A percentile compares a stretch with the other conserved stretches of the same genome.
Evolutionary conservation across 257 asterid genomes (phyloP).

Genomic region (Solanum pinnatisectum): DNA sequence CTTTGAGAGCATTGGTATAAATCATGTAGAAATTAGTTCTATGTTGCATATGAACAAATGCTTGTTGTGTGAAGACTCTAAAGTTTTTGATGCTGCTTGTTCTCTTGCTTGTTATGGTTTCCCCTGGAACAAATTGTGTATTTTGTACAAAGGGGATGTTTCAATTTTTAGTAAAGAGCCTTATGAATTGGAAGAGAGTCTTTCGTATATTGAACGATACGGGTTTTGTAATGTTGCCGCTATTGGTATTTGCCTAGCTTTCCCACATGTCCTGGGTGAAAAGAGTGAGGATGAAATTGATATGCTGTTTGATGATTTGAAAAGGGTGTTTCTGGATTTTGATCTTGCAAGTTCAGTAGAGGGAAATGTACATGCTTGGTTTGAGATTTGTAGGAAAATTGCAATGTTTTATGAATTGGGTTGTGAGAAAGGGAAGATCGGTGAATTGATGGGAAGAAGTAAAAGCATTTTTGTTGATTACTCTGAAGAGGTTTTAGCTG

Average conservation of each 20-base stretch:
- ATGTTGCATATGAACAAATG: slow-evolving; percentile 15
- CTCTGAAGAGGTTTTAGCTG: slow-evolving; percentile 31
- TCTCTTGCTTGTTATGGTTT: slow-evolving; percentile 46
- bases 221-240: slow-evolving; percentile 29
- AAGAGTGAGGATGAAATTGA: slow-evolving; percentile 11
- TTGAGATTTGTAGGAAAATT: slow-evolving; percentile 40
- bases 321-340: slow-evolving; percentile 27
- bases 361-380: slow-evolving; percentile 34
- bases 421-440: slow-evolving; percentile 42
- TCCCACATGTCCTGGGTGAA: slow-evolving; percentile 29
- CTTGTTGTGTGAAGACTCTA: slow-evolving; percentile 39
- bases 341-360: slow-evolving; percentile 32
- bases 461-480: slow-evolving; percentile 31
- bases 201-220: slow-evolving; percentile 21
- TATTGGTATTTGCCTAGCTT: slow-evolving; percentile 50
- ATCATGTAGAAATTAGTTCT: slow-evolving; percentile 1
- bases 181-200: slow-evolving; percentile 7
- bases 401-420: slow-evolving; percentile 44
- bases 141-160: slow-evolving; percentile 24
- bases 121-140: slow-evolving; percentile 51
- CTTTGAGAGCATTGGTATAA: slow-evolving; percentile 53
- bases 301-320: slow-evolving; percentile 42
- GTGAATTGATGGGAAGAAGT: slow-evolving; percentile 44
- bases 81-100: slow-evolving; percentile 34
- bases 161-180: slow-evolving; percentile 17